phyloP scores from a whole-genome alignment of 441 rosid genomes.

The Erodium moschatum region DNA sequence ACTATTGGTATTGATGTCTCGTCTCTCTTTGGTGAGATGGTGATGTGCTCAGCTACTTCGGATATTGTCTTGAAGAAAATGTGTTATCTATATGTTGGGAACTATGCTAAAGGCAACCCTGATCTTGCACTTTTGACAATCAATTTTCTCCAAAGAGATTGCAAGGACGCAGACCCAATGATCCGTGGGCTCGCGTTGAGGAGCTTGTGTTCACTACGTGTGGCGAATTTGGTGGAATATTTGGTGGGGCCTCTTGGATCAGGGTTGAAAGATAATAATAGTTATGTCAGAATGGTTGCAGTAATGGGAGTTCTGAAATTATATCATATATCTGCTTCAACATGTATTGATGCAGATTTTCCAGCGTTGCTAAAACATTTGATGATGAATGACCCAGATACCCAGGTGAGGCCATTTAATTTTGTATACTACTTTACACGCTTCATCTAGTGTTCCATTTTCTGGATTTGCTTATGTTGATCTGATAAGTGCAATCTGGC shows the following conservation, averaged over 20 bases:
- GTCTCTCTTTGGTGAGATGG: slow-evolving; percentile 94
- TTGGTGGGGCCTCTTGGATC: slow-evolving; percentile 81
- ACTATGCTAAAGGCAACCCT: slow-evolving; percentile 89
- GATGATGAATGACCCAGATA: slow-evolving; percentile 70
- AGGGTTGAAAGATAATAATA: slow-evolving; percentile 68
- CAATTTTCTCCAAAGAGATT: slow-evolving; percentile 92
- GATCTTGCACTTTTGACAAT: slow-evolving; percentile 85
- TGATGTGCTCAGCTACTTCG: slow-evolving; percentile 94
- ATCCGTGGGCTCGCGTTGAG: slow-evolving; percentile 89
- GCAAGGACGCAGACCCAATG: slow-evolving; percentile 92
- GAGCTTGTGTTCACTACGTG: slow-evolving; percentile 73
- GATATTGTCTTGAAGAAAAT: slow-evolving; percentile 94
- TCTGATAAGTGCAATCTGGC: no score
- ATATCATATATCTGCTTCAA: slow-evolving; percentile 71
- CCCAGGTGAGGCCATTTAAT: slow-evolving; percentile 47
- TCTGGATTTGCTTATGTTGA: no score
- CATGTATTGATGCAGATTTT: slow-evolving; percentile 80
- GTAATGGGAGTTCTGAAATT: slow-evolving; percentile 79
- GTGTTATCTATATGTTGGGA: slow-evolving; percentile 96
- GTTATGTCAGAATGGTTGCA: slow-evolving; percentile 78
- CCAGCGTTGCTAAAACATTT: slow-evolving; percentile 61
- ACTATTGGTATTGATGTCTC: slow-evolving; percentile 90
- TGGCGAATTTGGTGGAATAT: slow-evolving; percentile 83
- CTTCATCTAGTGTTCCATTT: no score
- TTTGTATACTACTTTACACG: neutral